Base-by-base conservation (phyloP, 2,329 filamentous ascomycete genomes). In the Fusarium lateritium region DNA sequence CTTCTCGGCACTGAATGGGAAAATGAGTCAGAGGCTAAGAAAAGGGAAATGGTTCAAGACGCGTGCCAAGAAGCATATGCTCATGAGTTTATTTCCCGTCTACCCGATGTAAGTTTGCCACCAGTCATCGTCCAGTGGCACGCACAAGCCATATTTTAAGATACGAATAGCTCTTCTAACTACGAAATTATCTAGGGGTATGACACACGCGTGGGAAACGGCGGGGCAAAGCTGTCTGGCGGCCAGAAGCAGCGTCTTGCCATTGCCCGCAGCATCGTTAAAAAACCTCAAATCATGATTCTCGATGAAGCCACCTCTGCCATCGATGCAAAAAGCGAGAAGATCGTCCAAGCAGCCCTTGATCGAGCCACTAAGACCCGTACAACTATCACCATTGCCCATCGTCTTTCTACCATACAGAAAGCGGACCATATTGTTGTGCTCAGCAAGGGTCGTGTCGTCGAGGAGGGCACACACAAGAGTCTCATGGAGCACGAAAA, bases 371-470 rank as follows among this genome's bases (percentile, higher is more conserved):
- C 77, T 56, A 51, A 65, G 9, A 76, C 74, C 3, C 71, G 89
- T 26, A 92, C 90, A 0, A 90, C 89, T 0, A 86, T 92, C 52
- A 84, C 88, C 11, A 90, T 92, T 57, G 89, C 90, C 1, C 88
- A 90, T 76, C 80, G 88, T 1, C 79, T 90, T 3, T 85, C 85
- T 0, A 89, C 87, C 0, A 85, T 89, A 56, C 85, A 84, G 65
- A 83, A 86, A 52, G 90, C 90, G 0, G 86, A 92, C 65, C 85
- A 88, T 55, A 92, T 92, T 49, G 80, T 92, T 5, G 89, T 92
- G 4, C 80, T 92, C 71, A 81, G 86, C 9, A 82, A 86, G 47
- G 90, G 90, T 0, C 77, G 80, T 42, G 83, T 89, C 3, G 80
- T 89, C 5, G 89, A 92, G 75, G 79, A 89, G 71, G 90, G 89